These are phyloP conservation scores for Scleroderma citrinum DNA, from an alignment of 768 basidiomycete species.

Conservation along the genomic window DNA sequence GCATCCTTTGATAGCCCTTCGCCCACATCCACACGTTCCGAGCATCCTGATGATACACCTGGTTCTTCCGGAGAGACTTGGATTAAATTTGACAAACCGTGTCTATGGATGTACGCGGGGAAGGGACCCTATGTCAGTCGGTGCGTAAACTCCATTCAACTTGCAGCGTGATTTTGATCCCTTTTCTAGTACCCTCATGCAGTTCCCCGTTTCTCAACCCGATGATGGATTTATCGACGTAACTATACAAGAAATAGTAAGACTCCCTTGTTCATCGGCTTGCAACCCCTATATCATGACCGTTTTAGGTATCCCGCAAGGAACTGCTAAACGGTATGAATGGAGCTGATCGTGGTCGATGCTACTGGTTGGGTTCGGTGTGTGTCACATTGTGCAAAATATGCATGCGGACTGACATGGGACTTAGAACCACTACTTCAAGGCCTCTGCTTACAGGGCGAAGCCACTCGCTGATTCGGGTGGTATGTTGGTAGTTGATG, in stretches of 20 bases:
- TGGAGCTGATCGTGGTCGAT: constrained; percentile 55
- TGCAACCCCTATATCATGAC: constrained; percentile 5
- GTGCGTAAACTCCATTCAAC: constrained; percentile 27
- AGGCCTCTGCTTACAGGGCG: constrained; percentile 68
- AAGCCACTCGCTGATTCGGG: constrained; percentile 45
- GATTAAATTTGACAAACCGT: constrained; percentile 62
- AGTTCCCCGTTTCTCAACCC: constrained; percentile 77
- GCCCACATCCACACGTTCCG: constrained; percentile 7
- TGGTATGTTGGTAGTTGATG: constrained; percentile 67
- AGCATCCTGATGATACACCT: constrained; percentile 12
- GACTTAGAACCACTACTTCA: constrained; percentile 60
- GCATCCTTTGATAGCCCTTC: constrained; percentile 9
- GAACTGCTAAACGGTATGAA: constrained; percentile 50
- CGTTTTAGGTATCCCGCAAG: constrained; percentile 31
- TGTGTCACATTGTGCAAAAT: constrained; percentile 14
- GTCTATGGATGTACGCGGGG: constrained; percentile 69
- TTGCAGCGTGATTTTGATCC: background rate
- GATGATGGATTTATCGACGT: constrained; percentile 78
- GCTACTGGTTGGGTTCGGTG: constrained; percentile 59
- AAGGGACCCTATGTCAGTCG: constrained; percentile 72
- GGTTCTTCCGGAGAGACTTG: constrained; percentile 53
- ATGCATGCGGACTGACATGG: constrained; percentile 4
- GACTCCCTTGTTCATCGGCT: constrained; percentile 9
- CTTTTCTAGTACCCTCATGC: constrained; percentile 60
- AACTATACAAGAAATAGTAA: constrained; percentile 55